phyloP scores from a whole-genome alignment of 345 rosid genomes.

The Citrus unshiu region DNA sequence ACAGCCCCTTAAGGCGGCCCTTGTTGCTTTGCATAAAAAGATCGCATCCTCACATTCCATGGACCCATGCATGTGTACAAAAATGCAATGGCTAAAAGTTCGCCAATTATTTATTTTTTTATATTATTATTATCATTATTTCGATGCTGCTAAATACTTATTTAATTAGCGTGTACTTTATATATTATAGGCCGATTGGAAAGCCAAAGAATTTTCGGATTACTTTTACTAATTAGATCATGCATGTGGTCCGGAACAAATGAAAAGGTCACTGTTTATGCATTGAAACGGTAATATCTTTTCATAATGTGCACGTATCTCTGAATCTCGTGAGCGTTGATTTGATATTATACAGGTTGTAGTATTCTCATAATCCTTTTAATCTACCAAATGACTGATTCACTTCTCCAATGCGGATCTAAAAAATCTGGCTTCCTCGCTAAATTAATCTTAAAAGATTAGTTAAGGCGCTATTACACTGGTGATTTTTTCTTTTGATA shows the following conservation, averaged over 20 bases:
- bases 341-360: background rate
- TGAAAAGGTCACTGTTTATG: no score
- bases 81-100: background rate
- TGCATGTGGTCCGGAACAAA: no score
- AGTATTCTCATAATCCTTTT: background rate
- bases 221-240: background rate
- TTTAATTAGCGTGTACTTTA: background rate
- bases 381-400: background rate
- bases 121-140: background rate
- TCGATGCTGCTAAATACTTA: background rate
- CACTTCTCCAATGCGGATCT: background rate
- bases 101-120: background rate
- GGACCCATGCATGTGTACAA: background rate
- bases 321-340: background rate
- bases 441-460: no score
- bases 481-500: no score
- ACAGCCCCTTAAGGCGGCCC: background rate
- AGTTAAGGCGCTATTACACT: no score
- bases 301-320: background rate
- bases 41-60: background rate
- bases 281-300: no score
- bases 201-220: background rate
- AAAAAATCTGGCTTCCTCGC: background rate
- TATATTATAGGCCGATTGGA: no score
- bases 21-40: background rate